A percentile compares a stretch with the other conserved stretches of the same genome.
These are phyloP conservation scores for Daldinia decipiens DNA, from an alignment of 495 filamentous ascomycete genomes.

Conservation along the genomic window DNA sequence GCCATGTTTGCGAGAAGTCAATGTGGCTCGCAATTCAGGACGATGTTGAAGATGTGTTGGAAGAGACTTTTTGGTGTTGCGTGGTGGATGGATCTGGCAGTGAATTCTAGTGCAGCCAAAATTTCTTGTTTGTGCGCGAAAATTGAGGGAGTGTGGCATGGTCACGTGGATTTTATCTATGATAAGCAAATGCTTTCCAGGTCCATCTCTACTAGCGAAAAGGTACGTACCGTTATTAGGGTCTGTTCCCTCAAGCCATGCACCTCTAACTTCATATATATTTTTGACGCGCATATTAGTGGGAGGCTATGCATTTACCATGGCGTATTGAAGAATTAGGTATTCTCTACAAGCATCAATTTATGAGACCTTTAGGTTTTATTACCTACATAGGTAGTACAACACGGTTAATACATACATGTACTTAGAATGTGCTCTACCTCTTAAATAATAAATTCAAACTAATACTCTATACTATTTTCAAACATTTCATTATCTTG, in stretches of 20 bases:
- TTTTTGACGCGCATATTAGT: not conserved
- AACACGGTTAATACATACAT: not conserved
- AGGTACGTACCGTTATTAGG: slow-evolving; percentile 1
- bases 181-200: slow-evolving; percentile 20
- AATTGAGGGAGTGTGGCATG: slow-evolving; percentile 26
- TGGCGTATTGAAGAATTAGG: not conserved
- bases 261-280: not conserved
- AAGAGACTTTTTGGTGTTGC: slow-evolving; percentile 44
- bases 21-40: slow-evolving; percentile 47
- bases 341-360: not conserved
- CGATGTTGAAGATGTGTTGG: slow-evolving; percentile 44
- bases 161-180: slow-evolving; percentile 34
- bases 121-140: slow-evolving; percentile 50
- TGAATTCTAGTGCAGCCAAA: slow-evolving; percentile 50
- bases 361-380: not conserved
- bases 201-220: slow-evolving; percentile 8
- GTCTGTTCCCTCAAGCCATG: not conserved
- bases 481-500: not conserved
- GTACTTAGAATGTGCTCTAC: not conserved
- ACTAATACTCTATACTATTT: not conserved
- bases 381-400: not conserved
- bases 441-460: not conserved
- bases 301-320: not conserved
- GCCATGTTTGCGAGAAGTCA: slow-evolving; percentile 78
- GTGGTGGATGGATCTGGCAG: slow-evolving; percentile 44